Conservation (phyloP, 208 protist genomes). For the Wallacemonas rigidus region DNA sequence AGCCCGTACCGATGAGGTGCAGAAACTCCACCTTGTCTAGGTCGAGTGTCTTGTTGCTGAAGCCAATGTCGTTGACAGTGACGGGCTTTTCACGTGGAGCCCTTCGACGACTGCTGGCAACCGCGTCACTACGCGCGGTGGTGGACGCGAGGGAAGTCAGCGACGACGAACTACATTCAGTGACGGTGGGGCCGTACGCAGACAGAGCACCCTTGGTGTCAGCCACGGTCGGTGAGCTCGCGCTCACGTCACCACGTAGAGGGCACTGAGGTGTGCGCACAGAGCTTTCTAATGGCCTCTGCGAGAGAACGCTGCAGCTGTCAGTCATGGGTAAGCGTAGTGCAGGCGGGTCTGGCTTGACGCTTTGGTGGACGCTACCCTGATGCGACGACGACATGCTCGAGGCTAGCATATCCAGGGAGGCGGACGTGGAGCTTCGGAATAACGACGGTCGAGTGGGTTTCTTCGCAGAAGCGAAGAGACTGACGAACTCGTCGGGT, state of each 20-base stretch:
- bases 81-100: constrained; percentile 32
- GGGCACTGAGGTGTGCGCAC: background rate
- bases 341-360: background rate
- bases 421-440: background rate
- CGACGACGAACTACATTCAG: constrained; percentile 34
- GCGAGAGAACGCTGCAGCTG: constrained; percentile 4
- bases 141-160: constrained; percentile 25
- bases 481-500: constrained; percentile 21
- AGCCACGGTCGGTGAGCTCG: too few species aligned
- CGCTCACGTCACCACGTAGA: background rate
- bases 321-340: background rate
- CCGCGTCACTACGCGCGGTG: constrained; percentile 10
- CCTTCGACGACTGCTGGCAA: constrained; percentile 8
- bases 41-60: constrained; percentile 70
- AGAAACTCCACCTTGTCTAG: constrained; percentile 71
- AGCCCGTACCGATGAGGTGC: constrained; percentile 67
- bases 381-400: background rate
- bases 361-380: background rate
- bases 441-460: constrained; percentile 9
- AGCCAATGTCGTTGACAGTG: constrained; percentile 63
- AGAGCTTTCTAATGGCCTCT: background rate
- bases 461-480: constrained; percentile 28
- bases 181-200: background rate
- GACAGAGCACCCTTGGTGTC: background rate
- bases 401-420: constrained; percentile 1